Evolutionary conservation across 1,284 basidiomycete genomes (phyloP).

Genomic region (Malassezia nana): DNA sequence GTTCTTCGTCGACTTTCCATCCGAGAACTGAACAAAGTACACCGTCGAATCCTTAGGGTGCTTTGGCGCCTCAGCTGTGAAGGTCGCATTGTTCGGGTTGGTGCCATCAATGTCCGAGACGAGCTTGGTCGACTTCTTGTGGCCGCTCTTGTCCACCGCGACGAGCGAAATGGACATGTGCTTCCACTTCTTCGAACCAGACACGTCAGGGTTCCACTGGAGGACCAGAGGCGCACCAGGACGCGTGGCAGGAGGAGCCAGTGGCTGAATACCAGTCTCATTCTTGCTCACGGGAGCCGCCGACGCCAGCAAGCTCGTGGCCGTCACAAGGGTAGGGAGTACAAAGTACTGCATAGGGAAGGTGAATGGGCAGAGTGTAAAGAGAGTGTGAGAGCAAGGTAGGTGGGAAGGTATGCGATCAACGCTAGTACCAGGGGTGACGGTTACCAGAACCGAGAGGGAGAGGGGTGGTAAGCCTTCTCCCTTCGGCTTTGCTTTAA

Average conservation of each 20-base stretch:
- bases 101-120: constrained; percentile 15
- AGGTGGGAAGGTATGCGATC: constrained; percentile 10
- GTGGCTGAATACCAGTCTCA: constrained; percentile 5
- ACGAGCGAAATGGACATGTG: constrained; percentile 19
- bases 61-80: not conserved
- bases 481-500: not conserved
- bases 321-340: constrained; percentile 16
- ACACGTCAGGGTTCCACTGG: constrained; percentile 14
- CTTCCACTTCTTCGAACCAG: constrained; percentile 14
- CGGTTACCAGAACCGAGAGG: constrained; percentile 19
- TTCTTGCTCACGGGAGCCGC: constrained; percentile 10
- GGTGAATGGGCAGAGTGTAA: not conserved
- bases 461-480: not conserved
- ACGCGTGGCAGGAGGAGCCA: constrained; percentile 11
- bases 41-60: not conserved
- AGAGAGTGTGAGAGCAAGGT: constrained; percentile 1
- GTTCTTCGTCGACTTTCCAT: constrained; percentile 7
- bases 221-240: constrained; percentile 9
- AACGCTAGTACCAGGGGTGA: constrained; percentile 13
- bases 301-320: constrained; percentile 13
- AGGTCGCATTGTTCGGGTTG: constrained; percentile 1
- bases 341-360: constrained; percentile 17
- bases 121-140: constrained; percentile 9
- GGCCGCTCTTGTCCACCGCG: not conserved
- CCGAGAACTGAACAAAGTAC: constrained; percentile 12